These are phyloP conservation scores for Citropsis articulata DNA, from an alignment of 345 rosid species.

Conservation along the genomic window DNA sequence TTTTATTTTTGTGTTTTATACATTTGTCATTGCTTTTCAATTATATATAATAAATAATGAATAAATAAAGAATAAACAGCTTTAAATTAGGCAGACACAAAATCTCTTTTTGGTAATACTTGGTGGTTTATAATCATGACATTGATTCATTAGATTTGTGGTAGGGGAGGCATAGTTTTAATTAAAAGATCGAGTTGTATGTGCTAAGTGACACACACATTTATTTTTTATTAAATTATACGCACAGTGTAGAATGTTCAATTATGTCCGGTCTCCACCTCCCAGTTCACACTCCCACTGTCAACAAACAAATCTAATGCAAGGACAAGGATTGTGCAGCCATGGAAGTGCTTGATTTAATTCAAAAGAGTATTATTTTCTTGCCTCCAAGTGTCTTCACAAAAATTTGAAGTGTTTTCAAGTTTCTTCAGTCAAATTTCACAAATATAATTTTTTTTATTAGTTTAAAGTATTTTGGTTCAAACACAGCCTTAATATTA, in stretches of 20 bases:
- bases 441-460: no score
- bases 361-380: no score
- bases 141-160: neutral
- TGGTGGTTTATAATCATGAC: neutral
- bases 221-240: no score
- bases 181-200: neutral
- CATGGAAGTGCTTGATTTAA: no score
- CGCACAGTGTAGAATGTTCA: neutral
- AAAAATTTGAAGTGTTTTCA: no score
- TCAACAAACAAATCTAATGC: neutral
- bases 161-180: no score
- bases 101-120: neutral
- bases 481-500: no score
- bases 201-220: neutral
- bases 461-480: no score
- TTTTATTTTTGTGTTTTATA: no score
- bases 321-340: no score
- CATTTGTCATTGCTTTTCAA: constrained; percentile 2
- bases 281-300: neutral
- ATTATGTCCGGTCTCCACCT: neutral
- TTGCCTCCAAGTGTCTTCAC: no score
- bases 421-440: no score
- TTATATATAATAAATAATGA: neutral
- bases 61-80: neutral
- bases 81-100: constrained; percentile 7